Base-by-base conservation (phyloP, 2,329 filamentous ascomycete species). In the Penicillium sp. region DNA sequence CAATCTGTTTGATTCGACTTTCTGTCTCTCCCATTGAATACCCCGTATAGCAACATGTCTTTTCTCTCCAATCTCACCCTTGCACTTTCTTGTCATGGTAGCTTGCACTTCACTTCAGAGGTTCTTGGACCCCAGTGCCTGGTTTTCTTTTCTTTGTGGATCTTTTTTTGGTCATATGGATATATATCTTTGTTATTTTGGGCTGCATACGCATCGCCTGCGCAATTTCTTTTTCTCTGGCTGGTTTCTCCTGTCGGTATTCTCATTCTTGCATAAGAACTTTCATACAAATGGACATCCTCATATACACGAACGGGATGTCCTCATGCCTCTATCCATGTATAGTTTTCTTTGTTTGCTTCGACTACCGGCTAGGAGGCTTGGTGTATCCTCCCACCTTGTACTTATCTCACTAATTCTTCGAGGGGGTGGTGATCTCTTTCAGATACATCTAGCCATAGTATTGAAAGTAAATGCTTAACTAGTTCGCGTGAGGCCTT, bases 21-120 rank as follows among this genome's bases (percentile, higher is more conserved):
- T 55, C 46, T 67, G 54, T 66, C 58, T 63, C 59, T 61, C 59
- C 58, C 53, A 62, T 62, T 64, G 70, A 69, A 72, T 73, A 73
- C 71, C 71, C 70, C 66, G 57, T 63, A 62, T 68, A 68, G 66
- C 65, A 67, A 63, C 49, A 40, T 58, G 40, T 60, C 42, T 57
- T 59, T 52, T 37, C 37, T 54, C 53, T 43, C 35, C 25, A 19
- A 19, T 53, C 35, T 19, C 13, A 13, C 21, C 19, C 17, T 54
- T 51, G 29, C 33, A 23, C 45, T 17, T 50, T 33, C 21, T 53
- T 42, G 52, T 47, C 15, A 49, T 41, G 40, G 38, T 38, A 29
- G 12, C 45, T 23, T 21, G 56, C 35, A 21, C 25, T n/a, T 42
- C 5, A 23, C 13, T 46, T 35, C 27, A 2, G n/a, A 38, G 15